Conservation (phyloP, 805 yeast genomes). For the Candida verbasci region DNA sequence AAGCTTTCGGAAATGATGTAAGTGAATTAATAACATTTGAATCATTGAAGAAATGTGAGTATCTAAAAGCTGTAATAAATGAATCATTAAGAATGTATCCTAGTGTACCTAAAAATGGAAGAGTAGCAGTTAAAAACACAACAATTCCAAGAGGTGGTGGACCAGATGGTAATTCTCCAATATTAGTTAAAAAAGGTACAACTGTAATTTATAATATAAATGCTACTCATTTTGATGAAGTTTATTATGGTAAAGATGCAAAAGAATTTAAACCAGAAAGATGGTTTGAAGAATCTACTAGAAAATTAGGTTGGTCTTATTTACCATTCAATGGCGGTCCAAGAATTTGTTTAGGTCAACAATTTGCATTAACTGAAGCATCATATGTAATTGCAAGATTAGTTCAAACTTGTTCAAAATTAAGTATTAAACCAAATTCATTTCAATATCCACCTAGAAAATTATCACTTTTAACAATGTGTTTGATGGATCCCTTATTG, state of each 20-base stretch:
- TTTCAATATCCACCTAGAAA: constrained; percentile 28
- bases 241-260: constrained; percentile 44
- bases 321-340: constrained; percentile 56
- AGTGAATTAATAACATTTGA: constrained; percentile 26
- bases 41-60: constrained; percentile 28
- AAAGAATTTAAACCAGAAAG: constrained; percentile 45
- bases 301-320: constrained; percentile 43
- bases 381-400: constrained; percentile 40
- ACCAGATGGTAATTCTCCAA: constrained; percentile 30
- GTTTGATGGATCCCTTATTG: constrained; percentile 20
- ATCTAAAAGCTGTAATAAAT: constrained; percentile 25
- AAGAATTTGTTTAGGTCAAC: constrained; percentile 54
- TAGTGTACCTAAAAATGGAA: constrained; percentile 28
- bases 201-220: constrained; percentile 38
- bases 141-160: constrained; percentile 30
- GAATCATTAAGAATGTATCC: constrained; percentile 33
- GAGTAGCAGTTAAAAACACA: constrained; percentile 21
- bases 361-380: constrained; percentile 53
- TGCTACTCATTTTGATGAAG: constrained; percentile 39
- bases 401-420: constrained; percentile 20
- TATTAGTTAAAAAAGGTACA: constrained; percentile 42
- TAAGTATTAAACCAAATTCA: constrained; percentile 14
- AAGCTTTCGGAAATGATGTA: constrained; percentile 21
- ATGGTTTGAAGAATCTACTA: constrained; percentile 34
- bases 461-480: constrained; percentile 24